Conservation (phyloP, 208 protist genomes). For the Leishmania guyanensis region DNA sequence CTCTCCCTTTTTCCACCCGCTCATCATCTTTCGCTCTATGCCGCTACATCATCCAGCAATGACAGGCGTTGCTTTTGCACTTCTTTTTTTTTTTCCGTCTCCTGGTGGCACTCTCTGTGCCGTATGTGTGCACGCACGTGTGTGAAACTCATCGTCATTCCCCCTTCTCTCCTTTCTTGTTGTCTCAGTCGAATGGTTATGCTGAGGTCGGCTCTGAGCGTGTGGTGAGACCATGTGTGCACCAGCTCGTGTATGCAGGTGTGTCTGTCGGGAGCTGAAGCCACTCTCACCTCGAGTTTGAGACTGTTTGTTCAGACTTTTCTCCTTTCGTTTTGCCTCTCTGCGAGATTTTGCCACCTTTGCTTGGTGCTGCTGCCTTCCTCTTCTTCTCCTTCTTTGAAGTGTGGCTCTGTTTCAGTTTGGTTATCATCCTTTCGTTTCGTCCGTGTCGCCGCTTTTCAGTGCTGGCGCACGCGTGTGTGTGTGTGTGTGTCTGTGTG, state of each 20-base stretch:
- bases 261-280: too few species aligned
- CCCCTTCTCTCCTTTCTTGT: not conserved
- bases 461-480: not conserved
- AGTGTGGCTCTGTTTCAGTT: slow-evolving; percentile 9
- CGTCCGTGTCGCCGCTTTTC: not conserved
- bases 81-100: not conserved
- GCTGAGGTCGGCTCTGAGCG: too few species aligned
- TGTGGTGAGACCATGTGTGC: too few species aligned
- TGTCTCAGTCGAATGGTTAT: not conserved
- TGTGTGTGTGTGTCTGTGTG: not conserved
- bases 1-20: not conserved
- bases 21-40: not conserved
- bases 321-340: too few species aligned
- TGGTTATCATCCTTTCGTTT: not conserved
- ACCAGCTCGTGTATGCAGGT: too few species aligned
- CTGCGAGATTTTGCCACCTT: too few species aligned
- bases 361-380: too few species aligned
- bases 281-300: too few species aligned
- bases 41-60: not conserved
- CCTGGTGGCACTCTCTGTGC: not conserved
- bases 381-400: not conserved
- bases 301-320: too few species aligned
- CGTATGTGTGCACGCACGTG: not conserved
- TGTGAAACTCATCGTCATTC: not conserved
- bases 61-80: not conserved